Conservation (phyloP, 148 eudicot species). For the Fallopia convolvulus region DNA sequence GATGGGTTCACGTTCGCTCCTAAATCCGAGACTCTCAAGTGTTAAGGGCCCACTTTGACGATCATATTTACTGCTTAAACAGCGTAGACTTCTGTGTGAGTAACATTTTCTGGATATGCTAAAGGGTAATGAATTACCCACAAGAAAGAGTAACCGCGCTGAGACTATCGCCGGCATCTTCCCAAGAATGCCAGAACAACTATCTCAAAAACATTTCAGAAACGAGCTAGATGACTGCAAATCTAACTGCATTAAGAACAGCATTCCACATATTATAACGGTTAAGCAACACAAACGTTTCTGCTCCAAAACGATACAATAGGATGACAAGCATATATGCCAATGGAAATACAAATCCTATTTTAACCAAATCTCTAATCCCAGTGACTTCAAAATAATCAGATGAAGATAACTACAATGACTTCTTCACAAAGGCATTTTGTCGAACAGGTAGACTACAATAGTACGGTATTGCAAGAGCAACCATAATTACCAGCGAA, state of each 20-base stretch:
- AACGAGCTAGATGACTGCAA: background rate
- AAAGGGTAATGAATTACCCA: constrained; percentile 49
- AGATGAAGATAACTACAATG: background rate
- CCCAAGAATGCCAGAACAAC: background rate
- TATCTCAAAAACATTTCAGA: background rate
- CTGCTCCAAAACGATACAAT: background rate
- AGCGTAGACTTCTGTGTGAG: constrained; percentile 30
- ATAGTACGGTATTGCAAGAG: background rate
- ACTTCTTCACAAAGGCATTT: background rate
- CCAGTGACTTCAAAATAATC: background rate
- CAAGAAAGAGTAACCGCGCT: constrained; percentile 58
- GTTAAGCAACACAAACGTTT: background rate
- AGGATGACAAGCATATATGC: background rate
- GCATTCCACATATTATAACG: background rate
- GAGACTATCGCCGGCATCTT: constrained; percentile 55
- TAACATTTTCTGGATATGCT: constrained; percentile 37
- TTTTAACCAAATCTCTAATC: background rate
- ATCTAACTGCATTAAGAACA: constrained; percentile 4
- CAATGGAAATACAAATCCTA: background rate
- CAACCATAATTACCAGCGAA: background rate
- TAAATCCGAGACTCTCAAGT: constrained; percentile 58
- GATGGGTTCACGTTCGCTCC: constrained; percentile 12
- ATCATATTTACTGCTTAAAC: constrained; percentile 25
- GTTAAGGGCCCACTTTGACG: constrained; percentile 45
- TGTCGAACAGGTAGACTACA: constrained; percentile 11